phyloP scores from a whole-genome alignment of 768 basidiomycete genomes.

The Tephrocybe rancida region DNA sequence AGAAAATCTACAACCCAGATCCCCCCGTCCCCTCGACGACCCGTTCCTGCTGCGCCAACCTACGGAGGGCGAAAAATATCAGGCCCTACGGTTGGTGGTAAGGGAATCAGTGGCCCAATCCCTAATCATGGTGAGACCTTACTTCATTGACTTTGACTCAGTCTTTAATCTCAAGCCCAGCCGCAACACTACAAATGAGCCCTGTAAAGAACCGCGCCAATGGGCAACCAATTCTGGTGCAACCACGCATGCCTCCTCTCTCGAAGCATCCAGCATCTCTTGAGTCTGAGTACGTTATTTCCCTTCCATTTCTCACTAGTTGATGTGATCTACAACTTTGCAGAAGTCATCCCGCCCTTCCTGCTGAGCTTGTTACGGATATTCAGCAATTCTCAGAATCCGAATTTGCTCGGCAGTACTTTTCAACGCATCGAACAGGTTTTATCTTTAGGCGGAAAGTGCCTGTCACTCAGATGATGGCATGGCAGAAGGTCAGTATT shows the following conservation, averaged over 20 bases:
- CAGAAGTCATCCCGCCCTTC: slow-evolving; percentile 78
- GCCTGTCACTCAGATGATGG: slow-evolving; percentile 86
- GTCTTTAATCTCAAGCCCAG: slow-evolving; percentile 32
- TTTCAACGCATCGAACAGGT: slow-evolving; percentile 88
- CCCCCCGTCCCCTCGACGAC: slow-evolving; percentile 48
- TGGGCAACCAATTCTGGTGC: slow-evolving; percentile 65
- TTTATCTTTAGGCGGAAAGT: slow-evolving; percentile 83
- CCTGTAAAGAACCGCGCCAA: slow-evolving; percentile 68
- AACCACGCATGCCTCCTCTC: slow-evolving; percentile 33
- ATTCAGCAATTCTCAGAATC: slow-evolving; percentile 88
- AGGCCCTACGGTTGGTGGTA: slow-evolving; percentile 55
- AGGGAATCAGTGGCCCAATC: slow-evolving; percentile 69
- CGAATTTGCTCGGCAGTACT: slow-evolving; percentile 85
- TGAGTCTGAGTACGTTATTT: slow-evolving; percentile 63
- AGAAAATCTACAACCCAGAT: slow-evolving; percentile 24
- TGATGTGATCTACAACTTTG: slow-evolving; percentile 14
- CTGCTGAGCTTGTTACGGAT: slow-evolving; percentile 78
- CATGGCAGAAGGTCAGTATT: slow-evolving; percentile 77
- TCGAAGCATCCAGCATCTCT: slow-evolving; percentile 41
- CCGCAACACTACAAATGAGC: slow-evolving; percentile 72
- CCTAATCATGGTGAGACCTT: slow-evolving; percentile 62
- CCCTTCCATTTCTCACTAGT: slow-evolving; percentile 1
- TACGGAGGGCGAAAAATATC: slow-evolving; percentile 33
- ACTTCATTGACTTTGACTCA: slow-evolving; percentile 1
- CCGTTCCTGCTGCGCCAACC: slow-evolving; percentile 39